phyloP scores from a whole-genome alignment of 2,329 filamentous ascomycete species.

The Cercospora zeina region DNA sequence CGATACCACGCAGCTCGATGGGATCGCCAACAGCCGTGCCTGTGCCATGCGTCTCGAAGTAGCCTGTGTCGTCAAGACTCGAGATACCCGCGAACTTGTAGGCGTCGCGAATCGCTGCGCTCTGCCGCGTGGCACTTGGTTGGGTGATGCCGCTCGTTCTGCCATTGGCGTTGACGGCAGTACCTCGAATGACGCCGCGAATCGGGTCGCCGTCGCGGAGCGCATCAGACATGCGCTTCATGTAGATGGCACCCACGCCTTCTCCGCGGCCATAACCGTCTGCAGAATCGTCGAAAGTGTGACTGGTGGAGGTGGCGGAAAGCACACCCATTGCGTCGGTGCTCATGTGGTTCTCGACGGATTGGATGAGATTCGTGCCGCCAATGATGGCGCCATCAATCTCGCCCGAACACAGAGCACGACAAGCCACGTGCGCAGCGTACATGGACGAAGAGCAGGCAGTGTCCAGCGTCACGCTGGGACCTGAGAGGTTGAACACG shows the following conservation, averaged over 20 bases:
- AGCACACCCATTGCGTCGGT: constrained; percentile 41
- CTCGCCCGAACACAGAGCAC: background rate
- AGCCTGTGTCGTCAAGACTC: constrained; percentile 19
- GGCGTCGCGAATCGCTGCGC: constrained; percentile 38
- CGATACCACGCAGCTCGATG: constrained; percentile 28
- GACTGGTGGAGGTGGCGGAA: constrained; percentile 36
- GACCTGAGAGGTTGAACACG: constrained; percentile 25
- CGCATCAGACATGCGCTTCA: constrained; percentile 55
- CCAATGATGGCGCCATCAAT: constrained; percentile 31
- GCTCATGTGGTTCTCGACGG: constrained; percentile 35
- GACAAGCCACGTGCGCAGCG: constrained; percentile 2
- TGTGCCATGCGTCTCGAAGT: constrained; percentile 34
- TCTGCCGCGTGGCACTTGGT: constrained; percentile 43
- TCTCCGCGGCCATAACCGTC: constrained; percentile 57
- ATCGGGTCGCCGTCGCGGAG: constrained; percentile 20
- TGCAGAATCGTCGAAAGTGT: constrained; percentile 42
- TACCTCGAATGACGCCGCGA: constrained; percentile 20
- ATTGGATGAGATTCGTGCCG: constrained; percentile 31
- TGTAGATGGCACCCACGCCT: constrained; percentile 51
- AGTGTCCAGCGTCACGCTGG: constrained; percentile 26
- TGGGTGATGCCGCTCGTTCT: constrained; percentile 45
- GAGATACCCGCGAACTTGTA: constrained; percentile 40
- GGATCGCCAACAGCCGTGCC: constrained; percentile 33
- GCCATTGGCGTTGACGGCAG: constrained; percentile 18
- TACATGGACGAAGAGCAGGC: constrained; percentile 20